These are phyloP conservation scores for Guillardia theta DNA, from an alignment of 78 protist genomes.

Conservation along the genomic window DNA sequence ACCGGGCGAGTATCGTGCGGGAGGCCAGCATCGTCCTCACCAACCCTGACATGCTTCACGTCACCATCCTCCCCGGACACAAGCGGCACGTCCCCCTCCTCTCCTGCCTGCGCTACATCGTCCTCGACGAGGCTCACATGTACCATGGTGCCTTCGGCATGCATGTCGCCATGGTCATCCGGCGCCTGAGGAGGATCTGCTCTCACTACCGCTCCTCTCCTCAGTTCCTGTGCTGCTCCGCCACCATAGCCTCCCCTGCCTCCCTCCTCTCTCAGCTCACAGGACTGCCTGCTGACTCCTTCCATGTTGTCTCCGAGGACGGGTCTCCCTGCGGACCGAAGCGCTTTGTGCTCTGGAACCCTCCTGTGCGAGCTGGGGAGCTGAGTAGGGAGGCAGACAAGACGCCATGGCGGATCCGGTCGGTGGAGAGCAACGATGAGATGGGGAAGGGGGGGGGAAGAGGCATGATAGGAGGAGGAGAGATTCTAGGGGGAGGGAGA, in stretches of 20 bases:
- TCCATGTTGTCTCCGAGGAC: conserved; percentile 1
- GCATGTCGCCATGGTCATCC: conserved; percentile 47
- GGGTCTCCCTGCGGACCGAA: conserved; percentile 52
- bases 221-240: not conserved
- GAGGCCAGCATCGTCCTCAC: conserved; percentile 39
- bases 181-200: conserved; percentile 1
- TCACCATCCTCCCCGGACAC: conserved; percentile 39
- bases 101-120: not conserved
- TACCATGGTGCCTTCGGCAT: conserved; percentile 65
- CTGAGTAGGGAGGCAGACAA: not conserved
- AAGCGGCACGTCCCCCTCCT: not conserved
- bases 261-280: not conserved
- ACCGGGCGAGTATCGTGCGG: not conserved
- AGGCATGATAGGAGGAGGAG: not conserved
- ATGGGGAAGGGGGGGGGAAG: not conserved
- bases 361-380: not conserved
- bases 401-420: not conserved
- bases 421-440: not conserved
- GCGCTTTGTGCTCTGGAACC: conserved; percentile 60
- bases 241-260: not conserved
- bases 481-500: not conserved
- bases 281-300: not conserved
- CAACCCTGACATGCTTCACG: conserved; percentile 74
- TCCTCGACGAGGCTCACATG: conserved; percentile 65
- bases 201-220: not conserved